Percentiles rank a stretch among this genome's conserved stretches.
Conservation (phyloP, 176 grass and related monocot genomes). For the Neostapfia colusana region DNA sequence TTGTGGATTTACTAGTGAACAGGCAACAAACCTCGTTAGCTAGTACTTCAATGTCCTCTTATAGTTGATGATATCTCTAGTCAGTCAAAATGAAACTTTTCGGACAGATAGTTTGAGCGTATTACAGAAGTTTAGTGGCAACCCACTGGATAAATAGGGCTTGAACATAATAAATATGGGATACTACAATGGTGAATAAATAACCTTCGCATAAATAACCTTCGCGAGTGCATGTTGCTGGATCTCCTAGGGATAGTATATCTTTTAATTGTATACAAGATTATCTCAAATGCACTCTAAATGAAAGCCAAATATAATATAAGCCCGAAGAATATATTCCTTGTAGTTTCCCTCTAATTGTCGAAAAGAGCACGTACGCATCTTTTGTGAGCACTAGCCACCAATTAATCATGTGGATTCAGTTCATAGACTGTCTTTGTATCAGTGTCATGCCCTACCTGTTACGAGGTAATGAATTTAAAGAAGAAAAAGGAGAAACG, state of each 20-base stretch:
- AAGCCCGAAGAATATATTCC: constrained; percentile 7
- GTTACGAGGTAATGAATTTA: background rate
- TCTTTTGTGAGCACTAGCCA: background rate
- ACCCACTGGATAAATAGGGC: background rate
- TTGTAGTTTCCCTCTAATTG: background rate
- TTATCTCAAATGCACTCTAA: background rate
- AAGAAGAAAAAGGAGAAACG: background rate
- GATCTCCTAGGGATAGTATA: background rate
- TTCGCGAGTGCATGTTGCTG: too few species aligned
- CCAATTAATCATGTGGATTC: constrained; percentile 12
- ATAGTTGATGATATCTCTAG: background rate
- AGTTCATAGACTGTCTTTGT: constrained; percentile 9
- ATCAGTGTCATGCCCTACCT: constrained; percentile 20
- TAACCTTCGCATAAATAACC: too few species aligned
- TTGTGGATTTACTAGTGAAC: background rate
- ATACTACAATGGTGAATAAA: too few species aligned
- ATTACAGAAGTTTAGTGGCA: background rate
- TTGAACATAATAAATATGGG: background rate
- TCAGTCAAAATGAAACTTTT: background rate
- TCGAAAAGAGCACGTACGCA: constrained; percentile 5
- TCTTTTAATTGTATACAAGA: background rate
- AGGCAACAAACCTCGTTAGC: background rate
- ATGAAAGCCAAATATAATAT: constrained; percentile 12
- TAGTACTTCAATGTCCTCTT: background rate
- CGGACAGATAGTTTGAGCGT: background rate